Conservation (phyloP, 192 early-diverging fungal species). For the Coemansia sp. region DNA sequence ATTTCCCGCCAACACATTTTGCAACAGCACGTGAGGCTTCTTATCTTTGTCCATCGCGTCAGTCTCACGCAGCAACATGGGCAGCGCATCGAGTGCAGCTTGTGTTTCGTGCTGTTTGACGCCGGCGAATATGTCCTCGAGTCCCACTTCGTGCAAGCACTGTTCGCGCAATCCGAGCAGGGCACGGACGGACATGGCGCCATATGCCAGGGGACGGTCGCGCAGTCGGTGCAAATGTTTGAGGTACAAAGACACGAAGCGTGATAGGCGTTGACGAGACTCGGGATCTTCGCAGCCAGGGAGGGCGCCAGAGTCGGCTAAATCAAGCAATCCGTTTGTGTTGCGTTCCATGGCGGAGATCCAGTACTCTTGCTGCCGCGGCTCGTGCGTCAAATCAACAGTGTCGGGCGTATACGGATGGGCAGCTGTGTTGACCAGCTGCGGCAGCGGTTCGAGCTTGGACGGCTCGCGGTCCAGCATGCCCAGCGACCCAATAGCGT, state of each 20-base stretch:
- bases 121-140: conserved; percentile 70
- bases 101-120: conserved; percentile 70
- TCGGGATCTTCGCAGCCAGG: conserved; percentile 13
- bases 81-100: conserved; percentile 59
- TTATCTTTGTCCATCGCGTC: conserved; percentile 47
- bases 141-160: conserved; percentile 78
- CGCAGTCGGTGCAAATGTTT: conserved; percentile 64
- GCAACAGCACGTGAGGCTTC: conserved; percentile 54
- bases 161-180: conserved; percentile 77
- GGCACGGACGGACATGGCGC: conserved; percentile 67
- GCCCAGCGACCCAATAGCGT: conserved; percentile 61
- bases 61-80: conserved; percentile 45
- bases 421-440: conserved; percentile 49
- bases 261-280: conserved; percentile 7
- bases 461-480: conserved; percentile 62
- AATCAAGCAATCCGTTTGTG: conserved; percentile 60
- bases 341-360: conserved; percentile 70
- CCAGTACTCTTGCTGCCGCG: conserved; percentile 70
- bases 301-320: conserved; percentile 56
- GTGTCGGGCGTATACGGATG: conserved; percentile 71
- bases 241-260: conserved; percentile 67
- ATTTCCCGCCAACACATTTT: conserved; percentile 76
- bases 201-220: conserved; percentile 71
- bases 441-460: conserved; percentile 59
- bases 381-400: conserved; percentile 56